Base-by-base conservation (phyloP, 371 early-diverging fungal genomes). In the Mucor sp. region DNA sequence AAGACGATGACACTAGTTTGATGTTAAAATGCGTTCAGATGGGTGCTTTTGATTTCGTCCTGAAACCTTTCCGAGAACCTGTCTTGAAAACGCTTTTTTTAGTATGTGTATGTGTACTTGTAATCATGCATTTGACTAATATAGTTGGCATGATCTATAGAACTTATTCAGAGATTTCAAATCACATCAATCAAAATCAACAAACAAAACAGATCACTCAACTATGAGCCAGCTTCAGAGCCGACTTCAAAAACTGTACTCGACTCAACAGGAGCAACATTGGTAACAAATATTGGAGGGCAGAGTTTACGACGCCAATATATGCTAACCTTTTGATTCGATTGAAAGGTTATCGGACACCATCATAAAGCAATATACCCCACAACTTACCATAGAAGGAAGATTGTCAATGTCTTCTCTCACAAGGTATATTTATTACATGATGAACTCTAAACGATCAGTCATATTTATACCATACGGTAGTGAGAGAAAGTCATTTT, bases 31-130 rank as follows among this genome's bases (percentile, higher is more conserved):
- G 81, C 55, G 66, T 87, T 55, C 66, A 81, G 21, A 56, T 78
- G 12, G 88, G 88, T 1, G 86, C 86, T 15, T 78, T 78, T 1
- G 88, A 87, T 70, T 86, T 77, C 39, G 65, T 87, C 47, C 35
- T 87, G 7, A 87, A 85, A 62, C 88, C 88, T 4, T 58, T 86
- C 19, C 69, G 74, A 33, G 69, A 73, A 59, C 78, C 84, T 41
- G 74, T 74, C 3, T 72, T 84, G 15, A 82, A 82, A 66, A 85
- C 85, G 0, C 57, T 87, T 28, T 85, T 85, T 69, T 62, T 87
- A 78, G 87, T 85, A 75, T 77, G 74, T 59, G 27, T 3, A 35
- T 27, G 7, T 17, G 9, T 33, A 35, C 8, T n/a, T 7, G 44
- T 7, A 7, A 6, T 5, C 19, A 44, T 17, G 44, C 0, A 44